Evolutionary conservation across 2,329 filamentous ascomycete genomes (phyloP), one percentile per base, ranked within the genome.

Genomic region (Cryphonectria parasitica): DNA sequence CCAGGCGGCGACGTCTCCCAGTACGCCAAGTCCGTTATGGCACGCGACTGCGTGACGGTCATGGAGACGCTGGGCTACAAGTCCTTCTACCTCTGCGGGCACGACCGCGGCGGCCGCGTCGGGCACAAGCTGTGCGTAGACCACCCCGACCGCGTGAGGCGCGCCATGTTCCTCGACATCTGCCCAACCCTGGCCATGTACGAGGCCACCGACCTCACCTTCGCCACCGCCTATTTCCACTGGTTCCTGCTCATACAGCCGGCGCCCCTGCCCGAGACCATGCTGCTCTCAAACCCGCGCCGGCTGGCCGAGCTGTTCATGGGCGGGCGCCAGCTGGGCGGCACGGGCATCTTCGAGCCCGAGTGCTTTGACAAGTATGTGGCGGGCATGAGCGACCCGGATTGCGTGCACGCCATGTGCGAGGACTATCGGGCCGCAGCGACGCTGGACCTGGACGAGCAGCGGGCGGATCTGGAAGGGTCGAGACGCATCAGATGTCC

Each of bases 191-290:
- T 86, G 15, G 81, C 81, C 7, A 88, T 88, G 83, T 89, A 84
- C 78, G 78, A 79, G 64, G 77, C 81, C 22, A 82, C 82, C 3
- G 73, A 82, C 66, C 74, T 80, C 5, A 77, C 77, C 0, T 84
- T 87, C 71, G 84, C 85, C 0, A 80, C 79, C 39, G 80, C 82
- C 0, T 89, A 88, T 76, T 89, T 85, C 74, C 87, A 89, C 77
- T 89, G 87, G 87, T 88, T 87, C 67, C 85, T 89, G 73, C 80
- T 89, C 28, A 85, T 88, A 11, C 87, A 89, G 75, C 76, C 79
- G 0, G 78, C 78, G 6, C 84, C 87, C 0, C 80, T 89, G 6
- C 87, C 84, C 0, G 86, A 88, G 74, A 82, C 80, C 56, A 77
- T 87, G 63, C 83, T 84, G 72, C 77, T 77, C 0, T 77, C 75